These are phyloP conservation scores for Cichorium intybus DNA, from an alignment of 140 eudicot genomes.

Conservation along the genomic window DNA sequence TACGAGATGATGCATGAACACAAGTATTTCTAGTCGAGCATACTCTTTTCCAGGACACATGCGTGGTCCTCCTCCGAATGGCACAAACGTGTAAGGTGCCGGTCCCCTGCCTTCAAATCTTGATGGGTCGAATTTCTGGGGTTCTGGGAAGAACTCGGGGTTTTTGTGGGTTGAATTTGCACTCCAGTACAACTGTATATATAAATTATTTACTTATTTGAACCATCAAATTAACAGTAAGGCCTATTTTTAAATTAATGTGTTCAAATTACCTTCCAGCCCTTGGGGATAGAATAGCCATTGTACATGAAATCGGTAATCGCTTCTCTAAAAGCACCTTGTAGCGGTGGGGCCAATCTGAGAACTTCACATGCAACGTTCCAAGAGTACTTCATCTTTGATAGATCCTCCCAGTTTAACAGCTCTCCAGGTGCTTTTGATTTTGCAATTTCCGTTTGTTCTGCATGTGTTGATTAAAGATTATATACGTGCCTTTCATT, in stretches of 20 bases:
- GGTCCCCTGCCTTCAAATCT: conserved; percentile 75
- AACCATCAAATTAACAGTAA: background rate
- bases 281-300: conserved; percentile 35
- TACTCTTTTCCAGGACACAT: conserved; percentile 91
- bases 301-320: conserved; percentile 29
- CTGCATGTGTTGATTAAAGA: conserved; percentile 21
- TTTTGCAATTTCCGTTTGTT: conserved; percentile 61
- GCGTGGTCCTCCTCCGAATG: conserved; percentile 85
- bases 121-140: conserved; percentile 60
- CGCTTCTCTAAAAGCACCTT: conserved; percentile 71
- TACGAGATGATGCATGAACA: conserved; percentile 76
- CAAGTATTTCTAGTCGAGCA: conserved; percentile 67
- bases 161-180: conserved; percentile 73
- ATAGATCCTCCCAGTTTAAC: conserved; percentile 64
- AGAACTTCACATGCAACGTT: conserved; percentile 75
- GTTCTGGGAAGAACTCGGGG: conserved; percentile 53
- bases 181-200: conserved; percentile 69
- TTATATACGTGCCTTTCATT: background rate
- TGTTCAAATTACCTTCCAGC: conserved; percentile 29
- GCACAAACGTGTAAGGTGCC: conserved; percentile 73
- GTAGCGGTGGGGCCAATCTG: conserved; percentile 71
- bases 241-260: background rate
- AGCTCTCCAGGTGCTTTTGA: conserved; percentile 54
- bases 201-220: background rate
- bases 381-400: conserved; percentile 84